Percentiles rank a stretch among this genome's conserved stretches.
Conservation (phyloP, 768 basidiomycete species). For the Sporobolomyces pararoseus region DNA sequence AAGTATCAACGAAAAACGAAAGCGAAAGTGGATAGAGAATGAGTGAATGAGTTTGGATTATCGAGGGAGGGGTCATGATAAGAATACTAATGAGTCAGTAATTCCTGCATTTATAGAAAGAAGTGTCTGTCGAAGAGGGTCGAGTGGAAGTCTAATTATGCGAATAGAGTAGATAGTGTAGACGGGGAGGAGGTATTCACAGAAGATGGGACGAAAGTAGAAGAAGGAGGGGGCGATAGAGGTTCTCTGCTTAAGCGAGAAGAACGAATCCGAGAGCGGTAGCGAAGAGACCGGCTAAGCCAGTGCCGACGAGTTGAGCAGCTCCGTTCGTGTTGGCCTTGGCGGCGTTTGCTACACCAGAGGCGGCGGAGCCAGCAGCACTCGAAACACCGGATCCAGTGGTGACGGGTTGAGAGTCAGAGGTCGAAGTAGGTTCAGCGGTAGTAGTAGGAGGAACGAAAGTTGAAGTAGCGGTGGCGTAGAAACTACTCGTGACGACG, state of each 20-base stretch:
- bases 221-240: no score
- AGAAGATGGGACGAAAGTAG: no score
- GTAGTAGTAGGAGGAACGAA: constrained; percentile 14
- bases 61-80: no score
- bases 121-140: no score
- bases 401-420: neutral
- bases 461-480: constrained; percentile 36
- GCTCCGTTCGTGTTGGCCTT: neutral
- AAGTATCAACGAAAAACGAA: no score
- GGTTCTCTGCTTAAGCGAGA: constrained; percentile 21
- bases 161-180: no score
- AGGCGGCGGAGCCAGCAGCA: neutral
- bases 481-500: constrained; percentile 16
- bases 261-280: constrained; percentile 16
- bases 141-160: no score
- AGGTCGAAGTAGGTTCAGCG: constrained; percentile 7
- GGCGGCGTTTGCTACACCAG: neutral
- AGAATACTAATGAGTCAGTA: no score
- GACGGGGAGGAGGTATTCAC: no score
- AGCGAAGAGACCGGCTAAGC: neutral
- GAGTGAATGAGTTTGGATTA: no score
- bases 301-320: neutral
- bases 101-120: no score
- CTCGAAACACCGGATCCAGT: neutral
- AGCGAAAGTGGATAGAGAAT: no score